Evolutionary conservation across 2,329 filamentous ascomycete species (phyloP), one percentile per base, ranked within the genome.

Genomic region (Curvularia verruculosa): DNA sequence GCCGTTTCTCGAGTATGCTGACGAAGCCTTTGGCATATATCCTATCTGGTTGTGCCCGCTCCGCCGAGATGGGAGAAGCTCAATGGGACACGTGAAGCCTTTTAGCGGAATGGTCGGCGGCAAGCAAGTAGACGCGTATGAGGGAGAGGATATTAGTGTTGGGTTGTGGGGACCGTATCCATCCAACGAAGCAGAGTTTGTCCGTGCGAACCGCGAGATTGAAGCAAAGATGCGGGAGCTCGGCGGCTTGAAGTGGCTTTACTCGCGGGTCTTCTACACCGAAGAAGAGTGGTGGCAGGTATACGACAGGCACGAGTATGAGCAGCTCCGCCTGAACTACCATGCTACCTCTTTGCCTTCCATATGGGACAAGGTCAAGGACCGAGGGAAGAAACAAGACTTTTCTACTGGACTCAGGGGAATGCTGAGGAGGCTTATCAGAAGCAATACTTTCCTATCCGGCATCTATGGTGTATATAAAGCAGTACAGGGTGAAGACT

Each of bases 191-290:
- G 74, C 77, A 1, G 81, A 82, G n/a, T 93, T 93, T 68, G 81
- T 93, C 1, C 72, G 77, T 37, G 85, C 85, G 65, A 96, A 96
- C 76, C 84, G 88, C 29, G 82, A 82, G 41, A 81, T 96, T 19
- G 92, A 96, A 78, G 77, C 80, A 19, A 89, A 89, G 70, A 84
- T 93, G 3, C 80, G 80, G 46, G 82, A 86, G 62, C 83, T 95
- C 1, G 87, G 87, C 45, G 92, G 91, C 2, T 85, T 89, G 80
- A 96, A 96, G 79, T 95, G 91, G 89, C 80, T 96, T 12, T 96
- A 96, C 75, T 91, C 91, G 2, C 89, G 94, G 69, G 89, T 90
- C 0, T 96, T 92, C 78, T 95, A 95, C 74, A 83, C 84, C n/a
- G 84, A 89, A 69, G 78, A 83, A 0, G 85, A 90, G 69, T 92